Base-by-base conservation (phyloP, 768 basidiomycete species). In the Amanita thiersii region DNA sequence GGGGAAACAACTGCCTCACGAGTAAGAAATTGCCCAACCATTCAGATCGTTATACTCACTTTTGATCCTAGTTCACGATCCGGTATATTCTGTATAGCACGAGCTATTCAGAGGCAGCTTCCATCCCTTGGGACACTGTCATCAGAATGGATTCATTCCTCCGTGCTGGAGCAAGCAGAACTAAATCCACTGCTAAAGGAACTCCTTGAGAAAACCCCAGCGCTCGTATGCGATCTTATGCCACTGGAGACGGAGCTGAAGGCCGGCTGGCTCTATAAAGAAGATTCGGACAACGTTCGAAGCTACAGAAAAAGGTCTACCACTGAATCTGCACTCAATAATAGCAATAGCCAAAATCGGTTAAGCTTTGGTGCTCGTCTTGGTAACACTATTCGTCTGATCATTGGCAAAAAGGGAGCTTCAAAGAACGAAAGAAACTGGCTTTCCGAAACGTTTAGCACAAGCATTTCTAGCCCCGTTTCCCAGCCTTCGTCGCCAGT, bases 1-100 rank as follows among this genome's bases (percentile, higher is more conserved):
- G 80, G 83, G 82, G 8, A 52, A 63, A 43, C 81, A 78, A 47
- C 54, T 56, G 21, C 76, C 80, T 19, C 82, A 86, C 47, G 59
- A 81, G 83, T 83, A 49, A 53, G 77, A 60, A 5, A 26, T 25
- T 37, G 45, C 30, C 11, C 25, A 15, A 15, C n/a, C 25, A 18
- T 7, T 31, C 7, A 30, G 5, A 9, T 23, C 7, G 5, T n/a
- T 18, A n/a, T 14, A 34, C 12, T 17, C 15, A 25, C 33, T 43
- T 24, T 18, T 21, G 7, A 21, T 10, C 15, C 20, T 40, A 82
- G 79, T 48, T 65, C 79, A 15, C 45, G 49, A 11, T 69, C 64
- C 0, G 81, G 82, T 10, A 68, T 85, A 11, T 84, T 77, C 49
- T 34, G 48, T 18, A 41, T 81, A 0, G 60, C 77, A 1, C 50